Percentiles rank a stretch among this genome's conserved stretches.
phyloP scores from a whole-genome alignment of 192 early-diverging fungal species.

The Haplosporangium gracile region DNA sequence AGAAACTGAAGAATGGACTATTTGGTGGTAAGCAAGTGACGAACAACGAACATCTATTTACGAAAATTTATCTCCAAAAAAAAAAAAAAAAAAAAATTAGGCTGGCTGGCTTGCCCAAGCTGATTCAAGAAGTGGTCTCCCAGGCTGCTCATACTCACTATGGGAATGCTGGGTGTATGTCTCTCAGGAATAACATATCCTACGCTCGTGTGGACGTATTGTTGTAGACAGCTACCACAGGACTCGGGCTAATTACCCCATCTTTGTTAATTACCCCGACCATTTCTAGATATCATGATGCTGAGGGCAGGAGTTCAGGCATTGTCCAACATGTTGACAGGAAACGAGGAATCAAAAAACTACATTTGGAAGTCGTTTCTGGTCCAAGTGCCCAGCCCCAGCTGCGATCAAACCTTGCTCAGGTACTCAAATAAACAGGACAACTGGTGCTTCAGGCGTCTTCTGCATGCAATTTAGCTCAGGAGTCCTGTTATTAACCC shows the following conservation, averaged over 20 bases:
- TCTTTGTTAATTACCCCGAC: not conserved
- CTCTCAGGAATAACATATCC: not conserved
- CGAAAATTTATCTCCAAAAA: not conserved
- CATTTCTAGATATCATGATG: conserved; percentile 48
- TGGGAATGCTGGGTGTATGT: conserved; percentile 38
- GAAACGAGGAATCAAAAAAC: conserved; percentile 47
- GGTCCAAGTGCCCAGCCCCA: conserved; percentile 29
- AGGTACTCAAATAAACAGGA: not conserved
- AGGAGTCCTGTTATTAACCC: not conserved
- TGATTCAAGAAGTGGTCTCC: conserved; percentile 39
- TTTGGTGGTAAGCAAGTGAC: not conserved
- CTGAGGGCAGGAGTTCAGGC: conserved; percentile 59
- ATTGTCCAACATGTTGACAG: conserved; percentile 61
- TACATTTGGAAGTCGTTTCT: conserved; percentile 49
- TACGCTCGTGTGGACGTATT: not conserved
- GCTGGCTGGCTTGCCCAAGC: not conserved
- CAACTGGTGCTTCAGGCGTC: not conserved
- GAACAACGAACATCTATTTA: not conserved
- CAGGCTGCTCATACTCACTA: conserved; percentile 53
- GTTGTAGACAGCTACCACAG: not conserved
- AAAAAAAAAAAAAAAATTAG: too few species aligned
- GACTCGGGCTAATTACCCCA: not conserved
- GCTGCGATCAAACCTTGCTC: conserved; percentile 39
- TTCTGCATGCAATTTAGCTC: not conserved
- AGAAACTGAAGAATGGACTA: too few species aligned